Evolutionary conservation across 2,329 filamentous ascomycete species (phyloP).

Genomic region (Incumbomyces delicatus): DNA sequence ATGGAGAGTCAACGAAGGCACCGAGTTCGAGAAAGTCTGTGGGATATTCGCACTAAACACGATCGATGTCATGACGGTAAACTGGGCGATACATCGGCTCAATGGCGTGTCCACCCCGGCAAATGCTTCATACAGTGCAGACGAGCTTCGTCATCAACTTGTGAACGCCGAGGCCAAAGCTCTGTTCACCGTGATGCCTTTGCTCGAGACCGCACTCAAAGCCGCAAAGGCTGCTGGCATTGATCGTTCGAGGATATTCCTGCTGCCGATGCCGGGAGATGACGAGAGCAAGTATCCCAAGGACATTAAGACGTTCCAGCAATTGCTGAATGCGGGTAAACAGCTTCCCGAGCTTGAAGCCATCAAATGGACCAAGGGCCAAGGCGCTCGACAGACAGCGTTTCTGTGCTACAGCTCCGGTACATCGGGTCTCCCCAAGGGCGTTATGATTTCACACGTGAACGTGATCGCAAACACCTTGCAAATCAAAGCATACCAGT

Average conservation of each 20-base stretch:
- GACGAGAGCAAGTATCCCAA: constrained; percentile 16
- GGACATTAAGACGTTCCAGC: constrained; percentile 53
- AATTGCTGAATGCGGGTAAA: constrained; percentile 54
- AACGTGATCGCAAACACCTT: constrained; percentile 71
- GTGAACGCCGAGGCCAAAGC: constrained; percentile 58
- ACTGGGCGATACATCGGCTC: constrained; percentile 64
- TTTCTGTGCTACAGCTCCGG: constrained; percentile 75
- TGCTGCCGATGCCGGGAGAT: constrained; percentile 53
- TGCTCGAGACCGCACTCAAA: constrained; percentile 54
- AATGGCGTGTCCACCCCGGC: constrained; percentile 66
- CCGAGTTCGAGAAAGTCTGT: constrained; percentile 73
- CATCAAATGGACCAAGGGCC: constrained; percentile 32
- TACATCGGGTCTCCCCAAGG: constrained; percentile 72
- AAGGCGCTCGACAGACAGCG: constrained; percentile 51
- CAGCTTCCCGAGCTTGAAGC: constrained; percentile 30
- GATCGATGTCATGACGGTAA: constrained; percentile 65
- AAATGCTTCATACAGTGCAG: constrained; percentile 62
- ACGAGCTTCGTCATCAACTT: constrained; percentile 63
- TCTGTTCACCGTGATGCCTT: constrained; percentile 61
- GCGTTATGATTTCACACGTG: constrained; percentile 69
- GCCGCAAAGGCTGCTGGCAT: constrained; percentile 57
- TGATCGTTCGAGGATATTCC: constrained; percentile 54
- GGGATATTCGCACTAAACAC: constrained; percentile 73
- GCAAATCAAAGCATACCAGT: constrained; percentile 49
- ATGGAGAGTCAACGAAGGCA: constrained; percentile 59